Evolutionary conservation across 352 stramenopile species (phyloP).

Genomic region (Pythium dissimile): DNA sequence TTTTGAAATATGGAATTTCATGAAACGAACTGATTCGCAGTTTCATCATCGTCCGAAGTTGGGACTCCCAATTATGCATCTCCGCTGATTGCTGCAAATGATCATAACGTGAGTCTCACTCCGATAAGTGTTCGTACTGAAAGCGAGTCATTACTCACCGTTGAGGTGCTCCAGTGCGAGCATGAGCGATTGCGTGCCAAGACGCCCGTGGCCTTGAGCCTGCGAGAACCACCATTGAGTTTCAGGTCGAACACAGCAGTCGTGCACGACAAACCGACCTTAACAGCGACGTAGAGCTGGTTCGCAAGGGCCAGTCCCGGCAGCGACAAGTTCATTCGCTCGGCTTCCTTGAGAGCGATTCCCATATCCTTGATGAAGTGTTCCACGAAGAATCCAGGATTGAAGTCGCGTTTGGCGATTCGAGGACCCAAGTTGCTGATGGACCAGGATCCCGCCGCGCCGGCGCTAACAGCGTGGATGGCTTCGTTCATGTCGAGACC

Average conservation of each 20-base stretch:
- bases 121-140: no score
- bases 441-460: constrained; percentile 85
- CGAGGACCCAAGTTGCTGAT: constrained; percentile 88
- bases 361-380: constrained; percentile 91
- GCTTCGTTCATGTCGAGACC: constrained; percentile 87
- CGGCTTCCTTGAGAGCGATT: constrained; percentile 84
- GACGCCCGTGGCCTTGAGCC: constrained; percentile 73
- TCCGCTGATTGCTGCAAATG: no score
- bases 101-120: no score
- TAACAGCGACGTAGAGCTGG: constrained; percentile 83
- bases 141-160: no score
- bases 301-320: constrained; percentile 82
- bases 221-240: constrained; percentile 11
- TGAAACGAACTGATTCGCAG: no score
- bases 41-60: no score
- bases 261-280: constrained; percentile 28
- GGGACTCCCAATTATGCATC: no score
- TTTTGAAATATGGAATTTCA: neutral
- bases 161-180: constrained; percentile 87
- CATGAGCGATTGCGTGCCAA: constrained; percentile 86
- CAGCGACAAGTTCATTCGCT: constrained; percentile 83
- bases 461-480: constrained; percentile 81
- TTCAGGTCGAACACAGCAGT: neutral
- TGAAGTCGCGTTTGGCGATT: constrained; percentile 86
- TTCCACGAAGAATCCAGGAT: constrained; percentile 89